Base-by-base conservation (phyloP, 2,329 filamentous ascomycete species). In the Penicillium sp. region DNA sequence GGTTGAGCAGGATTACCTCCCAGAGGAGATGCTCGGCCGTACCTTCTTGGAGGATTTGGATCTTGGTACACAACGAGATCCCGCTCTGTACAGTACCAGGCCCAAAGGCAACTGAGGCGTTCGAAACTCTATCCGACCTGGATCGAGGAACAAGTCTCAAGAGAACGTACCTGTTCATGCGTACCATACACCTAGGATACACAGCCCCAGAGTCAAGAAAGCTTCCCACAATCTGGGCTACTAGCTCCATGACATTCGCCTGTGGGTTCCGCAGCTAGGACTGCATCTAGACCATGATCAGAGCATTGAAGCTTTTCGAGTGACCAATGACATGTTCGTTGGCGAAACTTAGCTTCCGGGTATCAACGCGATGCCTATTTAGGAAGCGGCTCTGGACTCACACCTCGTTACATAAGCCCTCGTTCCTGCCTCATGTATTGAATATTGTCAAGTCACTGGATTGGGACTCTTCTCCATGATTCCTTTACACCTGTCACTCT, bases 1-100 rank as follows among this genome's bases (percentile, higher is more conserved):
- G 65, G 93, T 98, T 0, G 83, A 81, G 62, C 95, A 99, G 77
- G 89, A 93, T 25, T 99, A 98, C 75, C 75, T 99, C n/a, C 95
- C 95, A 0, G 88, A 91, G 11, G 84, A 84, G 54, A 74, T 99
- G 8, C 73, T 80, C 35, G 92, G 88, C 0, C 82, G 89, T 48
- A 80, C 69, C 21, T 98, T 98, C 69, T 74, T 98, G 37, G 92
- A 96, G 69, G 87, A 92, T 4, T 78, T 81, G 43, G 90, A 98
- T 75, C 72, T 99, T 56, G 93, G 93, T 1, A 88, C 84, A 0
- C 86, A 89, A 66, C 74, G 93, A 23, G 95, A 99, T 75, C 83
- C 85, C 29, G 89, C 91, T 62, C 65, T 89, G 67, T 45, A 43
- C 31, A 58, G 27, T 19, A 21, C 33, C 11, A 49, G 13, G 21